Base-by-base conservation (phyloP, 306 rosid genomes). In the Urtica urens region DNA sequence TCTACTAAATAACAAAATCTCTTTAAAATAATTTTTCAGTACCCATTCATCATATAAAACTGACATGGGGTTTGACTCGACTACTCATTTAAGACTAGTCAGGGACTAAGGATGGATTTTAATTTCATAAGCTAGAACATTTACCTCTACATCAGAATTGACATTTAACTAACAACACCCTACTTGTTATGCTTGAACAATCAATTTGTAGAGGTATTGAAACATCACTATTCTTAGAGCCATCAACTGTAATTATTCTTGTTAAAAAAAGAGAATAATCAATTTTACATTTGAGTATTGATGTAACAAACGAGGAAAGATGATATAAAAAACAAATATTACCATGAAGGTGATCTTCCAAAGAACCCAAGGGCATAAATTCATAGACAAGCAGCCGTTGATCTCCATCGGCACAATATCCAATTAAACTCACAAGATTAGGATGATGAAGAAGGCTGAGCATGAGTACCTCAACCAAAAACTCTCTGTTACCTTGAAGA, bases 321-420 rank as follows among this genome's bases (percentile, higher is more conserved):
- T 11, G 27, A 58, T 20, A 26, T 23, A 33, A 9, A 58, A 43
- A 15, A 21, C 43, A 33, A 48, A 47, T 17, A 29, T 63, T 78
- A 86, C 93, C 87, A 43, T 76, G 93, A 71, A 86, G 93, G 66
- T 86, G 93, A 55, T 85, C 95, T 66, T 85, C 95, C 67, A 85
- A 70, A 21, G 76, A 76, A 54, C 88, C 88, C 65, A 80, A 44
- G 30, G 90, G 83, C 95, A 86, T 81, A 72, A 73, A 81, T 46
- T 81, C 93, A 75, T 86, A 86, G 49, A 86, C 95, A 62, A 86
- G 95, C 55, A 86, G 95, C 57, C 95, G 84, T 49, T 86, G 95
- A 51, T 86, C 95, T 27, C 95, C 95, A 67, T 86, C 95, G 17
- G 93, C 95, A 71, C 95, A 86, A 38, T 86, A 81, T 27, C 95